Percentiles rank a stretch among this genome's conserved stretches.
Conservation (phyloP, 2,329 filamentous ascomycete species). For the Claviceps sp. region DNA sequence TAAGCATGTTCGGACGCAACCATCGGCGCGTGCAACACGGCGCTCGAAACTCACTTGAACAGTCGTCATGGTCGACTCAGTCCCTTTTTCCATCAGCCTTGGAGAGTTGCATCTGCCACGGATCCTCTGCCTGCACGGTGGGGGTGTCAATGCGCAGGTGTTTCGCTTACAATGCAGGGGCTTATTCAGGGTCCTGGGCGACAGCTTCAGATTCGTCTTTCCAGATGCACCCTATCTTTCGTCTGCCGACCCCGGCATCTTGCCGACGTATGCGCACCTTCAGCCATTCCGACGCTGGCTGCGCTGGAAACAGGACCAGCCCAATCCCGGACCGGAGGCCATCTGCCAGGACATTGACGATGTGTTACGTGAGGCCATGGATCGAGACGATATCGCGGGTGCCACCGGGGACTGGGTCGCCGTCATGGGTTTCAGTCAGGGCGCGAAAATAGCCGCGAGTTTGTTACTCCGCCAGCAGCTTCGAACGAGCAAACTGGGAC, state of each 20-base stretch:
- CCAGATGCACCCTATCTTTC: constrained; percentile 52
- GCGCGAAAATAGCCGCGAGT: constrained; percentile 42
- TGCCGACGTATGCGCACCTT: constrained; percentile 45
- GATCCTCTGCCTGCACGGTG: constrained; percentile 61
- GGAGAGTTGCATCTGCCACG: constrained; percentile 32
- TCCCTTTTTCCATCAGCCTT: neutral
- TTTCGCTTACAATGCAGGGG: constrained; percentile 51
- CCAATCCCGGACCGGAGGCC: constrained; percentile 16
- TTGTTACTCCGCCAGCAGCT: constrained; percentile 45
- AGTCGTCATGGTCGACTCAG: neutral
- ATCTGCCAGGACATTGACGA: constrained; percentile 21
- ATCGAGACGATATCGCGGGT: constrained; percentile 25
- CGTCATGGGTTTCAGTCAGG: constrained; percentile 48
- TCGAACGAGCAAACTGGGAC: constrained; percentile 11
- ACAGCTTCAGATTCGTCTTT: constrained; percentile 53
- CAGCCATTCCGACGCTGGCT: constrained; percentile 48
- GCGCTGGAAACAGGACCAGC: constrained; percentile 16
- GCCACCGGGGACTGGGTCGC: constrained; percentile 40
- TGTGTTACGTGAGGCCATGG: constrained; percentile 28
- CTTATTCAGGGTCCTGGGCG: constrained; percentile 26
- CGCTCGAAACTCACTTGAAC: neutral
- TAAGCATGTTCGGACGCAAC: neutral
- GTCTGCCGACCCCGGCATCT: constrained; percentile 44
- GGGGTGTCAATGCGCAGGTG: constrained; percentile 51
- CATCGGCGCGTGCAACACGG: neutral